Conservation (phyloP, 2,329 filamentous ascomycete species). For the Penicillium sp. region DNA sequence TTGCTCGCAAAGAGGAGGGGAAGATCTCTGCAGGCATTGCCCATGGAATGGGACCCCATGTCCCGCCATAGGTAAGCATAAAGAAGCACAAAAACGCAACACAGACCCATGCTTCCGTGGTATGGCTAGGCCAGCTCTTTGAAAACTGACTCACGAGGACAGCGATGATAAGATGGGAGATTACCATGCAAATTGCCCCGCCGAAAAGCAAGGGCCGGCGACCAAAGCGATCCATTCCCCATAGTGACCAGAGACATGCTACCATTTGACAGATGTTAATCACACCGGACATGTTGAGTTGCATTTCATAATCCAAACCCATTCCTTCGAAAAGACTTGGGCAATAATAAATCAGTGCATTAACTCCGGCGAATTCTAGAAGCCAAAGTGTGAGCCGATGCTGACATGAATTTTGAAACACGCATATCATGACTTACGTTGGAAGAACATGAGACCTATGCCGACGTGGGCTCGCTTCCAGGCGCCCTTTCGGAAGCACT, state of each 20-base stretch:
- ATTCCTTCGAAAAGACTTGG: constrained; percentile 44
- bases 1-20: constrained; percentile 34
- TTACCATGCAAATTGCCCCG: constrained; percentile 28
- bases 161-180: constrained; percentile 31
- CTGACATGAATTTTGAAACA: too few relatives aligned
- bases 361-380: constrained; percentile 44
- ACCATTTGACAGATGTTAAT: constrained; percentile 39
- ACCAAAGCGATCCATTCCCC: constrained; percentile 31
- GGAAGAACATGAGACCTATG: constrained; percentile 39
- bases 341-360: constrained; percentile 50
- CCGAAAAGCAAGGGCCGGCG: constrained; percentile 28
- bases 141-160: constrained; percentile 20
- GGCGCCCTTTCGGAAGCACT: too few relatives aligned
- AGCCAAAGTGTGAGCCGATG: too few relatives aligned
- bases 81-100: constrained; percentile 17
- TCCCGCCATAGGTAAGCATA: constrained; percentile 20
- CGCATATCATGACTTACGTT: too few relatives aligned
- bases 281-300: constrained; percentile 35
- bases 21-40: constrained; percentile 40
- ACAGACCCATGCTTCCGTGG: constrained; percentile 18
- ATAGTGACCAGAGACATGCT: constrained; percentile 26
- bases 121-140: constrained; percentile 20
- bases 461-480: constrained; percentile 49
- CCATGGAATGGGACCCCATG: constrained; percentile 38
- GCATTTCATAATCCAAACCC: constrained; percentile 32